Base-by-base conservation (phyloP, 2,329 filamentous ascomycete genomes). In the Fusarium avenaceum region DNA sequence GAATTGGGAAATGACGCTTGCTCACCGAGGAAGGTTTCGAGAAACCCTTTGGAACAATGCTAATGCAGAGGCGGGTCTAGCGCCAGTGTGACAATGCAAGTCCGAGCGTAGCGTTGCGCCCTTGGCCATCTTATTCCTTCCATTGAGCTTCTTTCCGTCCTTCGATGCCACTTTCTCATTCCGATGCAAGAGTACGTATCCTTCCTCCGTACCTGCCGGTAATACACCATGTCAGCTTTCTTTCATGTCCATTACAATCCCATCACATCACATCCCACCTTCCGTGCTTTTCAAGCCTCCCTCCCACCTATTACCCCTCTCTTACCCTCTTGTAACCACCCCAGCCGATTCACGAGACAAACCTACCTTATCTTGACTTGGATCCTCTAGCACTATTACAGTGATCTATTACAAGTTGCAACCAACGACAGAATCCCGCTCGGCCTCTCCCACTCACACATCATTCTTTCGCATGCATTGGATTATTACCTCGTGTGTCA, bases 11-110 rank as follows among this genome's bases (percentile, higher is more conserved):
- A 75, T 76, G 74, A 67, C 55, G 59, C 76, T 79, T 78, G 53
- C 77, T 67, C n/a, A 32, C 32, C 54, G 49, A 55, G 73, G 77
- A 73, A 79, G 72, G 72, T 69, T 80, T 80, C 78, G 73, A 74
- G 78, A 80, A 80, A 71, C 57, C 67, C 74, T 75, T 71, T 73
- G 67, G 71, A 73, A 73, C 61, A 70, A 67, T 64, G 50, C 50
- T 63, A 59, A 69, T 58, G 57, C 53, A 62, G 32, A 57, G 49
- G 52, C 61, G 52, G 42, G 69, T 63, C 62, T 69, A 69, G 66
- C 62, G 65, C 49, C 38, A 55, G 44, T 50, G 46, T 63, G 57
- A 67, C 50, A 63, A 59, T 59, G 66, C 49, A 44, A 63, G 66
- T 56, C 54, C 47, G 50, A 64, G 66, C 62, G 66, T 69, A 70